Evolutionary conservation across 2,329 filamentous ascomycete species (phyloP).

Genomic region (Mariannaea elegans): DNA sequence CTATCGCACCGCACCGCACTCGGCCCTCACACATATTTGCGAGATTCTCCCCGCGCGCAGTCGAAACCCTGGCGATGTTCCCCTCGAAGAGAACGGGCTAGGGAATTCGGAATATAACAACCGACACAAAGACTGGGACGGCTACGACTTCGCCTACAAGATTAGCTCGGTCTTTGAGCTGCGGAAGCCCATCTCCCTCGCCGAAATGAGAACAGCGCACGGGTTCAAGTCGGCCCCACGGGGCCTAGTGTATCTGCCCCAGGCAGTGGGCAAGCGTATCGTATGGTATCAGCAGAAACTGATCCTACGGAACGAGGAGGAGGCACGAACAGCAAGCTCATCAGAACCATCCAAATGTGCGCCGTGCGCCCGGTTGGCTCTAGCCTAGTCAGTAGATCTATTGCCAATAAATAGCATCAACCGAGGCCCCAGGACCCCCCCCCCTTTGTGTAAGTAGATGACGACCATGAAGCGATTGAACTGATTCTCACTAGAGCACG

Average conservation of each 20-base stretch:
- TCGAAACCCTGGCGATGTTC: constrained; percentile 23
- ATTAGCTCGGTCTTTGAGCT: constrained; percentile 35
- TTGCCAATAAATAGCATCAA: no score
- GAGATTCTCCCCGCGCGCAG: constrained; percentile 27
- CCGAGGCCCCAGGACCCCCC: no score
- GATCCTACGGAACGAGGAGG: no score
- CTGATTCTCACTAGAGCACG: no score
- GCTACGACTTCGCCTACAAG: constrained; percentile 41
- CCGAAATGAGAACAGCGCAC: neutral
- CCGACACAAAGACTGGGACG: constrained; percentile 34
- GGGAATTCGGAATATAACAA: constrained; percentile 41
- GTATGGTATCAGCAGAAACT: no score
- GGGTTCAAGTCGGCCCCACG: neutral
- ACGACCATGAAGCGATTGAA: no score
- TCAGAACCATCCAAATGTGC: no score
- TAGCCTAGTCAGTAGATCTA: no score
- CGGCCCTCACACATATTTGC: constrained; percentile 40
- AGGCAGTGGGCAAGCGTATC: no score
- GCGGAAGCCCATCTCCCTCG: neutral
- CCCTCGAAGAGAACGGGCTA: constrained; percentile 29
- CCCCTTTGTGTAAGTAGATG: no score
- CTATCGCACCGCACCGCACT: constrained; percentile 38
- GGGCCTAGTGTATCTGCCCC: neutral
- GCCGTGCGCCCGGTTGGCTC: no score
- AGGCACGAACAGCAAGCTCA: no score